These are phyloP conservation scores for Orbilia ellipsospora DNA, from an alignment of 2,329 filamentous ascomycete genomes.

Conservation along the genomic window DNA sequence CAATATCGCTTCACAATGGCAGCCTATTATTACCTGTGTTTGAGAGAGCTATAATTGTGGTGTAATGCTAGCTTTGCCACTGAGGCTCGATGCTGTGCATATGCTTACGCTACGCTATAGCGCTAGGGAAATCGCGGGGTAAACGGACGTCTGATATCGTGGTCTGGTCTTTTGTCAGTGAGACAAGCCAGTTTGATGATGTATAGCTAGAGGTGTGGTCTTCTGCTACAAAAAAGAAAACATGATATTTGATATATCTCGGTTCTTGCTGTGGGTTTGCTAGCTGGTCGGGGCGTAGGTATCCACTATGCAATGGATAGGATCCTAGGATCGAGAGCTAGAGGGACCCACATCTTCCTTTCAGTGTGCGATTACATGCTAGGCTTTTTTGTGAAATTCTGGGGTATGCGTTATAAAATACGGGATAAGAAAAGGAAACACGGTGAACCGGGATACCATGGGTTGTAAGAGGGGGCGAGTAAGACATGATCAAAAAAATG, in stretches of 20 bases:
- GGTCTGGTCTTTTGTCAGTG: neutral
- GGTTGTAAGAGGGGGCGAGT: slow-evolving; percentile 2
- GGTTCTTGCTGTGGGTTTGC: no score
- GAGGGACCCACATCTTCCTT: slow-evolving; percentile 1
- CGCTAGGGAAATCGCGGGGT: slow-evolving; percentile 4
- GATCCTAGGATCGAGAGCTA: slow-evolving; percentile 6
- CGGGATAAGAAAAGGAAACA: slow-evolving; percentile 7
- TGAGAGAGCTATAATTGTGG: slow-evolving; percentile 5
- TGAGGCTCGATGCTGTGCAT: neutral
- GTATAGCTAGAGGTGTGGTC: neutral
- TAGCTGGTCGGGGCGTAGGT: no score
- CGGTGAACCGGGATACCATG: neutral
- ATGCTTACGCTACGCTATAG: neutral
- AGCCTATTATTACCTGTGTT: slow-evolving; percentile 10
- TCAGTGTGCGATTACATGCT: neutral
- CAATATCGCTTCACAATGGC: slow-evolving; percentile 4
- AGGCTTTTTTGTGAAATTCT: neutral
- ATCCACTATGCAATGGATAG: neutral
- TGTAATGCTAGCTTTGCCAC: slow-evolving; percentile 10
- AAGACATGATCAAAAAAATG: slow-evolving; percentile 4
- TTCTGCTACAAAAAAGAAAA: no score
- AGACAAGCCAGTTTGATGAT: slow-evolving; percentile 16
- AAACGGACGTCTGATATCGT: neutral
- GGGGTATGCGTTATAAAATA: slow-evolving; percentile 12
- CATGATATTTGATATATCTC: no score